These are phyloP conservation scores for Cicer pinnatifidum DNA, from an alignment of 306 rosid species.

Conservation along the genomic window DNA sequence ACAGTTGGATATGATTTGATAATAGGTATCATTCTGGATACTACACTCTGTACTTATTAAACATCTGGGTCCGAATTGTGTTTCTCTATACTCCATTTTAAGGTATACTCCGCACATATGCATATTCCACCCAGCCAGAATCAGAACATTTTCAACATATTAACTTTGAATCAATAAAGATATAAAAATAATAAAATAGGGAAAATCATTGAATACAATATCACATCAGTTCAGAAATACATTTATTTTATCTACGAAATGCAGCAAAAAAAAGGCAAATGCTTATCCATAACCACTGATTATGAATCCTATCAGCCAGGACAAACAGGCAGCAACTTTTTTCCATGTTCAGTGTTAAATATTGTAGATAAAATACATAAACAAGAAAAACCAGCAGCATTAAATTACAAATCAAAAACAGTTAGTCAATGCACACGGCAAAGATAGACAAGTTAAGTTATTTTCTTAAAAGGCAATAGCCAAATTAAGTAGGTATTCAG, in stretches of 20 bases:
- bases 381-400: slow-evolving; percentile 17
- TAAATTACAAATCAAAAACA: slow-evolving; percentile 10
- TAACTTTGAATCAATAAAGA: slow-evolving; percentile 9
- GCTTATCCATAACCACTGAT: background rate
- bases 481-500: slow-evolving; percentile 22
- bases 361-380: background rate
- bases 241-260: slow-evolving; percentile 16
- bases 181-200: background rate
- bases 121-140: slow-evolving; percentile 7
- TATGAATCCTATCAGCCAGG: background rate
- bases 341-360: background rate
- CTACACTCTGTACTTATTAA: background rate
- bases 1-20: background rate
- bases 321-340: background rate
- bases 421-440: background rate
- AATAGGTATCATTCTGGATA: background rate
- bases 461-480: background rate
- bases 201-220: background rate
- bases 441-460: slow-evolving; percentile 10
- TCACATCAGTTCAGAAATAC: slow-evolving; percentile 24
- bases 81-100: slow-evolving; percentile 8
- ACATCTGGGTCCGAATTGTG: background rate
- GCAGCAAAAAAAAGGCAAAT: slow-evolving; percentile 14
- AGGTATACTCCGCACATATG: background rate
- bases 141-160: slow-evolving; percentile 2